phyloP scores from a whole-genome alignment of 345 rosid genomes.

The Hibiscus trionum region DNA sequence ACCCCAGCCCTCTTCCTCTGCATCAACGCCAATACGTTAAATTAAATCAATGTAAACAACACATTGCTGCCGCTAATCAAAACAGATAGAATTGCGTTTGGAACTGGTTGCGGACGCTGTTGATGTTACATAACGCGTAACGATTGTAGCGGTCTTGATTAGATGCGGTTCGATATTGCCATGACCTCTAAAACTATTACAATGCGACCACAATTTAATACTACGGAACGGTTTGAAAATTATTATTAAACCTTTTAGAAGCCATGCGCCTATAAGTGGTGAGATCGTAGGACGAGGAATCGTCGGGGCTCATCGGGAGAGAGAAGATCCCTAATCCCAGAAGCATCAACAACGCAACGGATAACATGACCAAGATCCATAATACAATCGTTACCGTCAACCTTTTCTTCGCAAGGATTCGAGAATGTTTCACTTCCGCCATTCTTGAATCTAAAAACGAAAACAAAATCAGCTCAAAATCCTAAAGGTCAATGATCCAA shows the following conservation, averaged over 20 bases:
- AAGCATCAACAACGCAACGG: slow-evolving; percentile 61
- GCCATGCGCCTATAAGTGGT: slow-evolving; percentile 48
- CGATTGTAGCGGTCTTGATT: no score
- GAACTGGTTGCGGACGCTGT: background rate
- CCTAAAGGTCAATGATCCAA: slow-evolving; percentile 9
- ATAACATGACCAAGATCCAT: slow-evolving; percentile 51
- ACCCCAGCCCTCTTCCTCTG: slow-evolving; percentile 21
- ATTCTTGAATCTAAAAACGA: slow-evolving; percentile 18
- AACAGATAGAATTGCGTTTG: background rate
- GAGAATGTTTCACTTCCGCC: slow-evolving; percentile 63
- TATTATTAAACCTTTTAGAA: slow-evolving; percentile 39
- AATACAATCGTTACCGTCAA: slow-evolving; percentile 44
- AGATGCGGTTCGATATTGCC: no score
- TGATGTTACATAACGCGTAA: no score
- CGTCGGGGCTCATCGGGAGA: slow-evolving; percentile 30
- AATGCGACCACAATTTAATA: no score
- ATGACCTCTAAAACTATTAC: no score
- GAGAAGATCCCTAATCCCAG: slow-evolving; percentile 68
- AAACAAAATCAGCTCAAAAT: slow-evolving; percentile 12
- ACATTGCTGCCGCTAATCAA: background rate
- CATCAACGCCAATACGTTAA: background rate
- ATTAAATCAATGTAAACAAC: no score
- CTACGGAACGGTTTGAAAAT: no score
- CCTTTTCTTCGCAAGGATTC: slow-evolving; percentile 53
- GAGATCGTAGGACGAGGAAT: slow-evolving; percentile 41